Evolutionary conservation across 495 filamentous ascomycete genomes (phyloP), one percentile per base, ranked within the genome.

Genomic region (Aspergillus bridgeri): DNA sequence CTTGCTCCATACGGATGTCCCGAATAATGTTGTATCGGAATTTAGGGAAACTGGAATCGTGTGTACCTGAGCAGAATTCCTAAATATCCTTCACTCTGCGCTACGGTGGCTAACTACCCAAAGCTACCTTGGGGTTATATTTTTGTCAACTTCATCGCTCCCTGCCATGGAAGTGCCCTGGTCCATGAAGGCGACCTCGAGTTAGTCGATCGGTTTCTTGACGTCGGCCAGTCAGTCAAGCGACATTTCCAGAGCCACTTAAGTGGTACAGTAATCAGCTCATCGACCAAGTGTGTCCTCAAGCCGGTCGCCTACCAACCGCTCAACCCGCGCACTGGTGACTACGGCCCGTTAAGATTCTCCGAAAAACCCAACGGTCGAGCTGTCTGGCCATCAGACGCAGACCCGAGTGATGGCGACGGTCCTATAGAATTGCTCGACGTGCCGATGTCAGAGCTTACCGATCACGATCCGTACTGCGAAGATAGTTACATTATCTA

Each of bases 221-320:
- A 64, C 22, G 65, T 77, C 19, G 79, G 79, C 19, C 66, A 78
- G 55, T 56, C 66, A 38, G 78, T 81, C 11, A 82, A 81, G 56
- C 72, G 67, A n/a, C 60, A 65, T 33, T 53, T 62, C 6, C 69
- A 66, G 11, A 72, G 76, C 43, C 62, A 70, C 0, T 63, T 74
- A 20, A 73, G 73, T 44, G 79, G 79, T 19, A 78, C 60, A 3
- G 63, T 81, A 18, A 67, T 75, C n/a, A 66, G 61, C 48, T 66
- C 69, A 38, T 70, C 66, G 3, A 53, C 71, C 2, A 58, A 55
- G 23, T 79, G 68, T 23, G 65, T 53, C 18, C 59, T 80, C 9
- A 65, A 68, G 57, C 64, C 78, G 56, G 57, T 76, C 48, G 49
- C 66, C 62, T 66, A 54, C 60, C 56, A 60, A 56, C 22, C 49